Evolutionary conservation across 208 protist species (phyloP).

Genomic region (Leishmania braziliensis): DNA sequence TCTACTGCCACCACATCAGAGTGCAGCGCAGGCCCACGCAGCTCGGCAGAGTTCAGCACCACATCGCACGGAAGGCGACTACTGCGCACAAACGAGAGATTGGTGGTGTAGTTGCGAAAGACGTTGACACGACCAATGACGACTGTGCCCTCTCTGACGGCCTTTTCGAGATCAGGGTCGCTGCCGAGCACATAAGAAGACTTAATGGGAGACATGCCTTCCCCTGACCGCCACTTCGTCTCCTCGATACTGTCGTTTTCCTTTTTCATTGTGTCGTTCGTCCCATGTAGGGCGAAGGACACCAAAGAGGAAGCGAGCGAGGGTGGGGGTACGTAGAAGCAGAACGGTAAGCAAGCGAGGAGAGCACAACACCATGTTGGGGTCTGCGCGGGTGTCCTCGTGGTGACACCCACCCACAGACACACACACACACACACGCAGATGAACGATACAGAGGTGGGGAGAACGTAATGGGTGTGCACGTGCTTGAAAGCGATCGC

Average conservation of each 20-base stretch:
- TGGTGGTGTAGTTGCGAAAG: constrained; percentile 40
- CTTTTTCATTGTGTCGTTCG: not conserved
- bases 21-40: constrained; percentile 40
- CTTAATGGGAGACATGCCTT: not conserved
- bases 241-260: not conserved
- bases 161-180: constrained; percentile 42
- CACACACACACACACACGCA: no score
- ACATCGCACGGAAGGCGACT: constrained; percentile 54
- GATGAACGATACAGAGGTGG: not conserved
- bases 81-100: constrained; percentile 59
- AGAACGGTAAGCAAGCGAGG: not conserved
- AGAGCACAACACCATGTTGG: not conserved
- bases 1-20: constrained; percentile 78
- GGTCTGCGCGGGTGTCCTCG: not conserved
- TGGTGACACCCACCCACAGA: not conserved
- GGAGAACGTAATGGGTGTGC: no score
- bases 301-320: not conserved
- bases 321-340: not conserved
- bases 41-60: constrained; percentile 42
- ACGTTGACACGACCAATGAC: constrained; percentile 60
- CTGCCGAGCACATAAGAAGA: constrained; percentile 42
- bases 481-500: not conserved
- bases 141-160: constrained; percentile 49
- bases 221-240: not conserved
- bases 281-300: not conserved